Evolutionary conservation across 169 alveolate species (phyloP), one percentile per base, ranked within the genome.

Genomic region (Cryptosporidium canis): DNA sequence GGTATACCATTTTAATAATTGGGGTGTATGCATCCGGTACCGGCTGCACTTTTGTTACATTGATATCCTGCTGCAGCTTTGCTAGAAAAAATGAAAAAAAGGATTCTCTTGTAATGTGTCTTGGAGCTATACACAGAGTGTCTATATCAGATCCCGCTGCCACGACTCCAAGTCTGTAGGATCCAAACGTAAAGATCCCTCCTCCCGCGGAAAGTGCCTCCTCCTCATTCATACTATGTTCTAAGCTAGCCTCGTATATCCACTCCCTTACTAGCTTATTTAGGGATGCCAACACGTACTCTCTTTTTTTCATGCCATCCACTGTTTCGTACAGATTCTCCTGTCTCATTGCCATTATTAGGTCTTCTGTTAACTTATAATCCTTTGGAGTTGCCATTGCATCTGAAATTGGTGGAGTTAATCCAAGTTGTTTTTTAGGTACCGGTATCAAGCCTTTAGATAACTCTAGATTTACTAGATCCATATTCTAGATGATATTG

Each of bases 71-170:
- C 85, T 92, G 96, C 64, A 98, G 93, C 63, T 95, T 94, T 72
- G 95, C 96, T 68, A 92, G 92, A 55, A 97, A 95, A 47, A 94
- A 97, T 37, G 96, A 93, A 85, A 96, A 96, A 92, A 95, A 97
- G 31, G 97, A 93, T 21, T 96, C 99, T 27, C 99, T 94, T 0
- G 98, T 92, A 45, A 97, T 95, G 83, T 96, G 96, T 53, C 97
- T 95, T 18, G 99, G 99, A 58, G 98, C 98, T 58, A 98, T 98
- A 70, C 99, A 97, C n/a, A 98, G 92, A 61, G 98, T 96, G 93
- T 98, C 99, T 37, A 98, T 97, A 92, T 98, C 99, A 70, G 99
- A 96, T 44, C 97, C 98, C 0, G 99, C 99, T 3, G 98, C 95
- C 18, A 96, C 98, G 43, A 98, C 98, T 29, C 99, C 99, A 35